Evolutionary conservation across 352 stramenopile species (phyloP).

Genomic region (Plasmopara viticola): DNA sequence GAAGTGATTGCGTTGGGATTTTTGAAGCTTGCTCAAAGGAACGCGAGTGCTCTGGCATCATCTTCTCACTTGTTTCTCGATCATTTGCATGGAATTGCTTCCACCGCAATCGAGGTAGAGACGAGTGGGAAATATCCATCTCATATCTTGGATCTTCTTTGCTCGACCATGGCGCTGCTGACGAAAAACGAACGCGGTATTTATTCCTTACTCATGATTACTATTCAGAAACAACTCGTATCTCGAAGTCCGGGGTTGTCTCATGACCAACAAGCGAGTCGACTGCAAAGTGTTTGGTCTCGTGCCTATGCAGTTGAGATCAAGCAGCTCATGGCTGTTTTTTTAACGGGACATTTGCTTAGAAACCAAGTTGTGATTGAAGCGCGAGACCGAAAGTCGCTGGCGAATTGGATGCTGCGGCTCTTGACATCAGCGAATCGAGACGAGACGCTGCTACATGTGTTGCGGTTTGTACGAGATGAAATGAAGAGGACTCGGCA

Average conservation of each 20-base stretch:
- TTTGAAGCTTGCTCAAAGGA: constrained; percentile 32
- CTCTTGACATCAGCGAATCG: constrained; percentile 52
- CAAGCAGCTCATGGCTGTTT: constrained; percentile 77
- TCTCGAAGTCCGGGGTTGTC: constrained; percentile 16
- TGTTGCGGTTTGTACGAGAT: constrained; percentile 50
- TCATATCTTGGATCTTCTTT: constrained; percentile 58
- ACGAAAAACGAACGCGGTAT: constrained; percentile 61
- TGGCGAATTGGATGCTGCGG: constrained; percentile 62
- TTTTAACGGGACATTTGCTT: constrained; percentile 61
- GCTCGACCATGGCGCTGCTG: constrained; percentile 59
- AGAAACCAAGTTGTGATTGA: constrained; percentile 48
- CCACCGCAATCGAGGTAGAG: constrained; percentile 22
- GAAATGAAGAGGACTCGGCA: constrained; percentile 28
- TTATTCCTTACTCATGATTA: constrained; percentile 77
- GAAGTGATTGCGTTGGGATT: constrained; percentile 44
- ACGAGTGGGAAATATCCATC: constrained; percentile 40
- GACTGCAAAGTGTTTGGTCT: constrained; percentile 11
- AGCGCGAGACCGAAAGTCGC: constrained; percentile 45
- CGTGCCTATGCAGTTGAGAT: constrained; percentile 34
- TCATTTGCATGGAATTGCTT: constrained; percentile 64
- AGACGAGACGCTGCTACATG: constrained; percentile 58
- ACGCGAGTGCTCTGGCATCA: constrained; percentile 35
- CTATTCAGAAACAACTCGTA: constrained; percentile 79
- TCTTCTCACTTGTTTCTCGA: constrained; percentile 75
- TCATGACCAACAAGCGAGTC: constrained; percentile 22